phyloP scores from a whole-genome alignment of 2,329 filamentous ascomycete species.

The Nannizzia gypsea region DNA sequence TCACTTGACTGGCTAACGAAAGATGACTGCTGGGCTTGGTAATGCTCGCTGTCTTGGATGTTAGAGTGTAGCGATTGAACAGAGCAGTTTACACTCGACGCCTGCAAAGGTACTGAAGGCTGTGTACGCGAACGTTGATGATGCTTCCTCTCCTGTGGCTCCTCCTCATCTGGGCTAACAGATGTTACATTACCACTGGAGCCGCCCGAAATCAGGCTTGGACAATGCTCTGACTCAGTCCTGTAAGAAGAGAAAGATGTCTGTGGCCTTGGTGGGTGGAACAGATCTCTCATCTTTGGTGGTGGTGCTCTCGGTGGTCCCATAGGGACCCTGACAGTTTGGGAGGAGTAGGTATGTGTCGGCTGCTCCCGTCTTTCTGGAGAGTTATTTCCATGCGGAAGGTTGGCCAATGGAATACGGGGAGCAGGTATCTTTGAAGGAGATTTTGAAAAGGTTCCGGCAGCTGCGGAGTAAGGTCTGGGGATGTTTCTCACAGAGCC shows the following conservation, averaged over 20 bases:
- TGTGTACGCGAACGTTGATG: slow-evolving; percentile 37
- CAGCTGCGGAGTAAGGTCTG: slow-evolving; percentile 1
- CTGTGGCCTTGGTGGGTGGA: slow-evolving; percentile 40
- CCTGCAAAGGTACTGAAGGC: slow-evolving; percentile 31
- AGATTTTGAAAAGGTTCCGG: slow-evolving; percentile 24
- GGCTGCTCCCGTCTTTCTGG: slow-evolving; percentile 55
- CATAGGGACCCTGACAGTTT: slow-evolving; percentile 37
- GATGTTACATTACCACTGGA: slow-evolving; percentile 43
- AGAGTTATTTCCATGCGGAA: slow-evolving; percentile 54
- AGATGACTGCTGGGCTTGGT: slow-evolving; percentile 16
- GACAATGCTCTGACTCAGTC: background rate
- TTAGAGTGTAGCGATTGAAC: slow-evolving; percentile 31
- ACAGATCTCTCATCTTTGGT: slow-evolving; percentile 84
- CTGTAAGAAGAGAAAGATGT: slow-evolving; percentile 18
- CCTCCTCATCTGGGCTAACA: slow-evolving; percentile 56
- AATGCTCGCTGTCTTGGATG: slow-evolving; percentile 23
- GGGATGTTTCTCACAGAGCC: background rate
- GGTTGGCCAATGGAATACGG: slow-evolving; percentile 36
- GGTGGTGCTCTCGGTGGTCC: slow-evolving; percentile 57
- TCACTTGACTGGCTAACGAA: slow-evolving; percentile 7
- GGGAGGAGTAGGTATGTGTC: slow-evolving; percentile 33
- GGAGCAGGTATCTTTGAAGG: slow-evolving; percentile 39
- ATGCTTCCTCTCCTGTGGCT: slow-evolving; percentile 64
- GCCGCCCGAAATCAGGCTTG: slow-evolving; percentile 11
- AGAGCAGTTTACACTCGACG: slow-evolving; percentile 27